These are phyloP conservation scores for Emericellopsis atlantica DNA, from an alignment of 2,329 filamentous ascomycete genomes.

Conservation along the genomic window DNA sequence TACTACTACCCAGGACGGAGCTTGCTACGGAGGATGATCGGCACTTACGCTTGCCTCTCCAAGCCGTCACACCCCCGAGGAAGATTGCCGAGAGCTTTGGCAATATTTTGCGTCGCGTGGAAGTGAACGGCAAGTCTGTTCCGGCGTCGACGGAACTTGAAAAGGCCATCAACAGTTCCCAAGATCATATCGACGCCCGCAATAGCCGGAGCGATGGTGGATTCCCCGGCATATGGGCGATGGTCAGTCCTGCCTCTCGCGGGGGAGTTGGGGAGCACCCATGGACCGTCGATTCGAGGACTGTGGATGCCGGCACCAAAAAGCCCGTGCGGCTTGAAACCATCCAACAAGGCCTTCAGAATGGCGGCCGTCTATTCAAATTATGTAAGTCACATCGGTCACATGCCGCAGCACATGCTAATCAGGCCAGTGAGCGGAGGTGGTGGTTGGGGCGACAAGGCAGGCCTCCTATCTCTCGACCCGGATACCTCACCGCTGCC, in stretches of 20 bases:
- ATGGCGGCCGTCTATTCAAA: constrained; percentile 6
- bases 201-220: constrained; percentile 16
- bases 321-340: not conserved
- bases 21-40: constrained; percentile 9
- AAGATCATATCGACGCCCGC: constrained; percentile 22
- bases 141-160: constrained; percentile 67
- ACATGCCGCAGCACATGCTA: constrained; percentile 4
- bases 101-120: constrained; percentile 62
- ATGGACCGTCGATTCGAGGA: not conserved
- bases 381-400: constrained; percentile 13
- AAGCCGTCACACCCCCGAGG: constrained; percentile 51
- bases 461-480: constrained; percentile 67
- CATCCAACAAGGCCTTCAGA: not conserved
- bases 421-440: constrained; percentile 54
- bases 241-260: constrained; percentile 38
- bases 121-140: constrained; percentile 28
- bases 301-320: constrained; percentile 6
- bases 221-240: constrained; percentile 59
- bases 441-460: constrained; percentile 74
- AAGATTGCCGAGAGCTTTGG: constrained; percentile 55
- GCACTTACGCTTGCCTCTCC: constrained; percentile 31
- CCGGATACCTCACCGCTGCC: constrained; percentile 45
- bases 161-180: constrained; percentile 44
- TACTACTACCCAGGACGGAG: constrained; percentile 9
- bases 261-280: not conserved